These are phyloP conservation scores for Podochytrium sp. DNA, from an alignment of 192 early-diverging fungal species.

Conservation along the genomic window DNA sequence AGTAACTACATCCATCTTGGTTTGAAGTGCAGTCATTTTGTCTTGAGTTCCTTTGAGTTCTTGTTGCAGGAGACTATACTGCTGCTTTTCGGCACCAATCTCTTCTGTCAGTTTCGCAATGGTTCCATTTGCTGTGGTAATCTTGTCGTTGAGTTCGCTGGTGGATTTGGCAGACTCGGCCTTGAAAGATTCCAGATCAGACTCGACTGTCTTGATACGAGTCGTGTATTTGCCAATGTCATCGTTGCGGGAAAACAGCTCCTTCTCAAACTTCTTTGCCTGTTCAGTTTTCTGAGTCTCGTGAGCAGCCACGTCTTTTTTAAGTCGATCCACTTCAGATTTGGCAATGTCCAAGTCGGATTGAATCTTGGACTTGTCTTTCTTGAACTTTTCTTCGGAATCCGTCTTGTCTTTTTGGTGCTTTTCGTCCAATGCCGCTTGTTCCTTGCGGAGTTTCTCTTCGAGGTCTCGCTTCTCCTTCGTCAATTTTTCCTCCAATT, in stretches of 20 bases:
- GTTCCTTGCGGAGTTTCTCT: conserved; percentile 44
- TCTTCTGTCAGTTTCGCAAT: conserved; percentile 25
- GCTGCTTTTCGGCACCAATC: conserved; percentile 8
- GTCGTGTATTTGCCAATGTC: conserved; percentile 37
- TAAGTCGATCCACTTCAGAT: conserved; percentile 51
- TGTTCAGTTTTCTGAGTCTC: conserved; percentile 37
- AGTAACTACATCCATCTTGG: conserved; percentile 29
- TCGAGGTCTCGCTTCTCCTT: conserved; percentile 37
- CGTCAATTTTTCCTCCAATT: conserved; percentile 22
- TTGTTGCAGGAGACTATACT: conserved; percentile 4
- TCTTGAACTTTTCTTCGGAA: conserved; percentile 49
- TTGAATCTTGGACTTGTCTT: conserved; percentile 43
- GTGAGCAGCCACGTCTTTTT: conserved; percentile 41
- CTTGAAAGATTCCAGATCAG: conserved; percentile 33
- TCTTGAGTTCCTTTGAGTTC: conserved; percentile 41
- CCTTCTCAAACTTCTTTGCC: conserved; percentile 49
- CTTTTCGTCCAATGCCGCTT: conserved; percentile 33
- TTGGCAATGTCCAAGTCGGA: conserved; percentile 40
- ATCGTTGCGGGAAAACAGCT: conserved; percentile 42
- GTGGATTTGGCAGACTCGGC: conserved; percentile 33
- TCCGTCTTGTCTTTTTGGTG: conserved; percentile 40
- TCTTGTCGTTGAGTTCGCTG: conserved; percentile 31
- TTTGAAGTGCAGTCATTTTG: conserved; percentile 31
- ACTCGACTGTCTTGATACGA: conserved; percentile 40
- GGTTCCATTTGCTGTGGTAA: conserved; percentile 6